Percentiles rank a stretch among this genome's conserved stretches.
These are phyloP conservation scores for Tolypocladium guangdongense DNA, from an alignment of 2,329 filamentous ascomycete genomes.

Conservation along the genomic window DNA sequence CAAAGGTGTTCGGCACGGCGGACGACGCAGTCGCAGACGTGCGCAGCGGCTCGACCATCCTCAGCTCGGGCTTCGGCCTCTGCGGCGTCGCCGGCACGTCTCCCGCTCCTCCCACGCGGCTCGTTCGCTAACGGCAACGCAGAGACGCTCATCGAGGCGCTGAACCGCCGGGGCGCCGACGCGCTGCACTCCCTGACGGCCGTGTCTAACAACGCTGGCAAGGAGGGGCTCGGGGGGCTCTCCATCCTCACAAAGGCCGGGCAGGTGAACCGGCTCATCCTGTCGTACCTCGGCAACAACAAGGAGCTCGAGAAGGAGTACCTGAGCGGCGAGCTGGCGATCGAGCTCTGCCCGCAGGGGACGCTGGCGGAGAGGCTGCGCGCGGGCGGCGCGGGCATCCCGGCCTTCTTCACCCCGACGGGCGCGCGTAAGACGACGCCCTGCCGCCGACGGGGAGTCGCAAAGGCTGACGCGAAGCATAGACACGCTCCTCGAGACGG, in stretches of 20 bases:
- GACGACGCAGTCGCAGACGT: slow-evolving; percentile 62
- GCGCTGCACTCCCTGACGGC: slow-evolving; percentile 59
- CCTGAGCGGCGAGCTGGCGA: slow-evolving; percentile 58
- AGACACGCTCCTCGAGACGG: slow-evolving; percentile 57
- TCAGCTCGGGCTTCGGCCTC: slow-evolving; percentile 74
- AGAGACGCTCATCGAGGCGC: slow-evolving; percentile 62
- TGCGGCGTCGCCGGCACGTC: slow-evolving; percentile 59
- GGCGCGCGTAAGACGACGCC: slow-evolving; percentile 44
- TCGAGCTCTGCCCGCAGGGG: slow-evolving; percentile 69
- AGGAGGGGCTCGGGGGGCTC: slow-evolving; percentile 56
- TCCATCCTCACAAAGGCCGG: slow-evolving; percentile 57
- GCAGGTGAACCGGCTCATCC: slow-evolving; percentile 60
- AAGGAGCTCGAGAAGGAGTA: slow-evolving; percentile 68
- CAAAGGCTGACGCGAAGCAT: background rate
- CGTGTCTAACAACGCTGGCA: slow-evolving; percentile 72
- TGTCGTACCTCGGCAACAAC: slow-evolving; percentile 69
- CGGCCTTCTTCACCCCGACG: slow-evolving; percentile 72
- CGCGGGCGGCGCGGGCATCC: slow-evolving; percentile 65
- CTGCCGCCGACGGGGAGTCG: background rate
- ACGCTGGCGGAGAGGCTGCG: slow-evolving; percentile 62
- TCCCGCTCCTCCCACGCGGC: background rate
- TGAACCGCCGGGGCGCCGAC: slow-evolving; percentile 48
- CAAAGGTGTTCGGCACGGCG: slow-evolving; percentile 43
- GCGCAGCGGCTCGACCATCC: slow-evolving; percentile 56
- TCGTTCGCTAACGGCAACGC: slow-evolving; percentile 2